Evolutionary conservation across 345 rosid species (phyloP), one percentile per base, ranked within the genome.

Genomic region (Murraya koenigii): DNA sequence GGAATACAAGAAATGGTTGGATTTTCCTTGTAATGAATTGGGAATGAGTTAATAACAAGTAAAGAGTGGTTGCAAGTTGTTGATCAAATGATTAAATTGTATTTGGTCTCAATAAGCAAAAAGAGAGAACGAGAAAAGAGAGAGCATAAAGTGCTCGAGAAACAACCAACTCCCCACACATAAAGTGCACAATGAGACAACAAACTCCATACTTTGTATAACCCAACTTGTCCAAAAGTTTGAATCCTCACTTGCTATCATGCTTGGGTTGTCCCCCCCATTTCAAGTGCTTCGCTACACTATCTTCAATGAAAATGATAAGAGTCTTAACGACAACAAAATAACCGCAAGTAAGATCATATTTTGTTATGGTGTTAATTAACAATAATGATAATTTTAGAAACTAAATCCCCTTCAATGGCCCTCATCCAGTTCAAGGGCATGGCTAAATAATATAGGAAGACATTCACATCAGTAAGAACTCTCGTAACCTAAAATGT

Each of bases 51-150:
- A 58, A 10, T 62, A 7, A 8, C 77, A 79, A 66, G 76, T 35
- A 80, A 83, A 81, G 85, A 62, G 73, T 26, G 75, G 75, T 23
- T 63, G 85, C 85, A 75, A 85, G 76, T 75, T 59, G 87, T 39
- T 65, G 63, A 35, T 10, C 8, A 26, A 64, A 72, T 69, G 26
- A 71, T 38, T 32, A 74, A 52, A 15, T 59, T 23, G 14, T 20
- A 8, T 56, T 23, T 72, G 23, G 66, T 8, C 36, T 56, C 32
- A 35, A 72, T 23, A 14, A 56, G n/a, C n/a, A 72, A 17, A n/a
- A 25, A 33, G 44, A 35, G 15, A 36, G 5, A n/a, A 2, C 23
- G 44, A 39, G 10, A 39, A 39, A 22, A 22, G 69, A 6, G 20
- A 35, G 47, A 33, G 20, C 49, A 56, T 33, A 55, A 72, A 72